Evolutionary conservation across 2,329 filamentous ascomycete species (phyloP).

Genomic region (Rhinocladiella mackenziei): DNA sequence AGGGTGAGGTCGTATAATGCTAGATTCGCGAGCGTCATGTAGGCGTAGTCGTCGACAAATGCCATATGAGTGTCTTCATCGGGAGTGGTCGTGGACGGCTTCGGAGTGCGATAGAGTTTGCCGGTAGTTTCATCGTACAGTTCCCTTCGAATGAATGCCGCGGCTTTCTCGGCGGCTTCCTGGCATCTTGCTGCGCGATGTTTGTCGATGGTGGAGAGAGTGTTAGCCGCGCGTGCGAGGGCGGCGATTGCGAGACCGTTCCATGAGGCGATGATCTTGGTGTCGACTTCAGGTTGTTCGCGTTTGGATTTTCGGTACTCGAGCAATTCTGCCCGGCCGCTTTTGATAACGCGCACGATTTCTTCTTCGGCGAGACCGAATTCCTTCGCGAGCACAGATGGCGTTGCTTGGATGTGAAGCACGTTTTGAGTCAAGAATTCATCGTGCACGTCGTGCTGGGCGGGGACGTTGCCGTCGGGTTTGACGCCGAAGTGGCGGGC

Average conservation of each 20-base stretch:
- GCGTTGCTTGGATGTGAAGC: slow-evolving; percentile 65
- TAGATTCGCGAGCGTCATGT: slow-evolving; percentile 75
- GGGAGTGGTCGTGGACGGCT: background rate
- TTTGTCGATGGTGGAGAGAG: slow-evolving; percentile 59
- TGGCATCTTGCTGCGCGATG: slow-evolving; percentile 60
- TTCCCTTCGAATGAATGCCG: slow-evolving; percentile 65
- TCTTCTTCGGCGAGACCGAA: slow-evolving; percentile 69
- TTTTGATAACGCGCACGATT: slow-evolving; percentile 62
- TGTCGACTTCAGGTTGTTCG: slow-evolving; percentile 72
- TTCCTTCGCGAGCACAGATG: slow-evolving; percentile 66
- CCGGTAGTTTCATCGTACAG: slow-evolving; percentile 65
- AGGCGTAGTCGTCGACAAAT: slow-evolving; percentile 94
- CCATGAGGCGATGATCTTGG: slow-evolving; percentile 82
- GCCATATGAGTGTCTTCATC: slow-evolving; percentile 55
- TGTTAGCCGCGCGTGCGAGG: slow-evolving; percentile 69
- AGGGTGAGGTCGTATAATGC: slow-evolving; percentile 80
- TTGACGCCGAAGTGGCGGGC: slow-evolving; percentile 81
- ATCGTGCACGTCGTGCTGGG: slow-evolving; percentile 80
- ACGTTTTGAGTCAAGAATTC: slow-evolving; percentile 95
- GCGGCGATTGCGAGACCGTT: slow-evolving; percentile 85
- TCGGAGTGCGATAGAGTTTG: slow-evolving; percentile 57
- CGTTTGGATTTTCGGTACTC: slow-evolving; percentile 70
- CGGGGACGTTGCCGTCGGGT: slow-evolving; percentile 78
- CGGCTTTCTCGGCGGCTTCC: slow-evolving; percentile 62
- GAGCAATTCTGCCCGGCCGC: slow-evolving; percentile 64